Evolutionary conservation across 2,329 filamentous ascomycete species (phyloP).

Genomic region (Fusarium metavorans): DNA sequence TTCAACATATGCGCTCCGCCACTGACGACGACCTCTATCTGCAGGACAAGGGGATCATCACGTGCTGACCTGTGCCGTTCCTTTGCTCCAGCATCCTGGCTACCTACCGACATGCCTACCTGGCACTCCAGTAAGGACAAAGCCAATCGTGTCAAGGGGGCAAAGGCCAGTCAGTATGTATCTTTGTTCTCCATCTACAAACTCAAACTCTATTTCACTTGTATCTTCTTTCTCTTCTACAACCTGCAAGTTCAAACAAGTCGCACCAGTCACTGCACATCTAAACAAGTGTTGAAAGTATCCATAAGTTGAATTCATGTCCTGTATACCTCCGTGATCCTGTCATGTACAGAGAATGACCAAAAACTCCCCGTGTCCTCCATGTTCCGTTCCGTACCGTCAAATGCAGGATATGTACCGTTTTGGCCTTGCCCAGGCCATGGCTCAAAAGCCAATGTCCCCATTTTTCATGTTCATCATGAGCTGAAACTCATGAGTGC

Average conservation of each 20-base stretch:
- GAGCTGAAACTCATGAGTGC: background rate
- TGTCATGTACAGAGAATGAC: conserved; percentile 32
- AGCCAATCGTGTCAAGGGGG: background rate
- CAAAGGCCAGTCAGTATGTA: background rate
- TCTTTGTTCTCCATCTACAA: background rate
- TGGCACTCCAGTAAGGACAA: background rate
- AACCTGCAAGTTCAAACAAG: background rate
- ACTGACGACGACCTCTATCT: background rate
- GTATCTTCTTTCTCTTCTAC: background rate
- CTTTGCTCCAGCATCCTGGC: background rate
- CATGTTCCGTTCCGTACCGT: conserved; percentile 1
- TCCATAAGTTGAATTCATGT: conserved; percentile 31
- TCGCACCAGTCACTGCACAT: conserved; percentile 8
- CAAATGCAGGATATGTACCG: conserved; percentile 19
- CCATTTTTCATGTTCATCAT: conserved; percentile 14
- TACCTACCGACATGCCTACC: background rate
- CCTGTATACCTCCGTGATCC: conserved; percentile 8
- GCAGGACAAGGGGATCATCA: background rate
- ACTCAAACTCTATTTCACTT: background rate
- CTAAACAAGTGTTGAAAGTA: conserved; percentile 21
- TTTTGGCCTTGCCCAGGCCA: background rate
- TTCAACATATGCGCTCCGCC: background rate
- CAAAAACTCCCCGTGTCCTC: conserved; percentile 25
- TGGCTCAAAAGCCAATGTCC: background rate
- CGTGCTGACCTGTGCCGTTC: background rate